Evolutionary conservation across 345 rosid species (phyloP).

Genomic region (Eucalyptus tenuipes): DNA sequence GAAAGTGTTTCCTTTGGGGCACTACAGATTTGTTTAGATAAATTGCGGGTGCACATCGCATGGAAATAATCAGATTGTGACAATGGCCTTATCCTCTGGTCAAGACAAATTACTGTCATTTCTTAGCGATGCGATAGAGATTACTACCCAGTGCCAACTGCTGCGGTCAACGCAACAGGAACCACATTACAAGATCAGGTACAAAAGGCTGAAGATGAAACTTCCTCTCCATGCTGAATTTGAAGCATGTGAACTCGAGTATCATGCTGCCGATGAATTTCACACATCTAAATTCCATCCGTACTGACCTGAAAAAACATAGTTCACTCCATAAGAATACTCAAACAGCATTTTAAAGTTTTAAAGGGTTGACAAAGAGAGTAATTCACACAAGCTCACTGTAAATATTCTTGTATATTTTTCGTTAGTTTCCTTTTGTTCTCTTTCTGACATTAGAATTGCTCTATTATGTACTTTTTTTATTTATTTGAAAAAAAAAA

Average conservation of each 20-base stretch:
- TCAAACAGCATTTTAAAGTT: background rate
- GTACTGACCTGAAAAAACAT: background rate
- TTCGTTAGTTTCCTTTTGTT: background rate
- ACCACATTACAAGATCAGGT: background rate
- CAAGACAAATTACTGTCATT: background rate
- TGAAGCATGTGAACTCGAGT: background rate
- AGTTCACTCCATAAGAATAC: background rate
- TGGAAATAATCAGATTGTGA: background rate
- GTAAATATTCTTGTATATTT: background rate
- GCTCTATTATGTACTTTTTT: background rate
- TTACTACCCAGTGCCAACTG: background rate
- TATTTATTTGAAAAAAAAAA: background rate
- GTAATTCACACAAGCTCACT: background rate
- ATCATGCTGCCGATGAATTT: background rate
- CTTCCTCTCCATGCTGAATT: background rate
- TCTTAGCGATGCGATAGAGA: background rate
- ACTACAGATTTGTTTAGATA: background rate
- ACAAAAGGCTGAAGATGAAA: background rate
- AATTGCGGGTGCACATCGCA: background rate
- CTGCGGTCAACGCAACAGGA: background rate
- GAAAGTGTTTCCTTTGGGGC: background rate
- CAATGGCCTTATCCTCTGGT: background rate
- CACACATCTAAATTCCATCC: background rate
- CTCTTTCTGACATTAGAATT: background rate
- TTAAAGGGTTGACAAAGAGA: background rate